Evolutionary conservation across 2,329 filamentous ascomycete species (phyloP), one percentile per base, ranked within the genome.

Genomic region (Coniochaeta hoffmannii): DNA sequence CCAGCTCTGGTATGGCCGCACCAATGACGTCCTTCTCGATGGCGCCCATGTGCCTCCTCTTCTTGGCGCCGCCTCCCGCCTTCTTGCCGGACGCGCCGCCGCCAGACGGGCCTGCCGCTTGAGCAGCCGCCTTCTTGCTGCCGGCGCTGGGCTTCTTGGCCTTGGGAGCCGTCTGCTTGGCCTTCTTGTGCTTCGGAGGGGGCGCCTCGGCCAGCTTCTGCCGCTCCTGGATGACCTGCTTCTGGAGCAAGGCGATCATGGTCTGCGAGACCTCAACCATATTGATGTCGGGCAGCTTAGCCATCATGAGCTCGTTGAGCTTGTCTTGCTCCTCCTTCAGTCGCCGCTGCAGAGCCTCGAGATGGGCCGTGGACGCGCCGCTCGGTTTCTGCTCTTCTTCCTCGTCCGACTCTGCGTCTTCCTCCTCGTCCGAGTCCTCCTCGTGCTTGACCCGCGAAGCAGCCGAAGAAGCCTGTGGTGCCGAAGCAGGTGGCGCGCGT

Each of bases 21-120:
- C 90, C 93, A 56, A 99, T 95, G 61, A 92, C 83, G 56, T 94
- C 90, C 76, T 97, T 97, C 72, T 99, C 91, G 3, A 87, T 79
- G 57, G 83, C 86, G 46, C 90, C 83, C 65, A 89, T 82, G 54
- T 80, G 80, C n/a, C 79, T 75, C 64, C 82, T 85, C 64, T 80
- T 80, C 68, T 81, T 82, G 44, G 55, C 1, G 31, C 68, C 67
- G 12, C 69, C 64, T 9, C 63, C 58, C 1, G 71, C 64, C 66
- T 81, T 83, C 63, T 77, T 78, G 57, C 61, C 63, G 17, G 34
- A 66, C 62, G 24, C 66, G 44, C 67, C 62, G 34, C 66, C 62
- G 31, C 50, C 44, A 15, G 53, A 26, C 10, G 57, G 55, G 30
- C 56, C 53, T 11, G 66, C 64, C 9, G 53, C 50, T 31, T 31